Evolutionary conservation across 129 eudicot genomes (phyloP).

Genomic region (Deinandra increscens): DNA sequence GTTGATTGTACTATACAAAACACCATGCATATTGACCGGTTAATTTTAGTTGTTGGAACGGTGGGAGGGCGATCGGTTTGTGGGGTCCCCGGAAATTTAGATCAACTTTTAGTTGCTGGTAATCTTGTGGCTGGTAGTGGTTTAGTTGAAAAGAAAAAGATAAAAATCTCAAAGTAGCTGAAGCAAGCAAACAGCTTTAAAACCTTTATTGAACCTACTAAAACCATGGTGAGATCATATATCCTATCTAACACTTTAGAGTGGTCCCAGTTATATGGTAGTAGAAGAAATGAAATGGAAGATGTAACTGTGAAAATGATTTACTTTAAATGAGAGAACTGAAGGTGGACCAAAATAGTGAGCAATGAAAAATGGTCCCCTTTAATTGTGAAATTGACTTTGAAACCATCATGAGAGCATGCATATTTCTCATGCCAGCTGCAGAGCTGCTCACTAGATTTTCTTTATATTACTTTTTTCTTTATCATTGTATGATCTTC

Average conservation of each 20-base stretch:
- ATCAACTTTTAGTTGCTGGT: constrained; percentile 35
- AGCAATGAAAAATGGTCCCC: constrained; percentile 26
- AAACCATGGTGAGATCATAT: constrained; percentile 23
- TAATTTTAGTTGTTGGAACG: not conserved
- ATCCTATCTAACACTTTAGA: not conserved
- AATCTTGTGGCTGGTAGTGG: constrained; percentile 26
- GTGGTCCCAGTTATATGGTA: constrained; percentile 5
- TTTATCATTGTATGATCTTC: not conserved
- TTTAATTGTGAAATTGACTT: constrained; percentile 16
- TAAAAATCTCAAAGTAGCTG: constrained; percentile 28
- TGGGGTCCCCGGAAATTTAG: constrained; percentile 26
- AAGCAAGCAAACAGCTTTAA: constrained; percentile 33
- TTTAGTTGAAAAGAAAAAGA: constrained; percentile 40
- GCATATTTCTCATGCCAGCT: constrained; percentile 25
- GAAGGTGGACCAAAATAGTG: too few species aligned
- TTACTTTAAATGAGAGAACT: not conserved
- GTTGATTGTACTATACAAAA: constrained; percentile 9
- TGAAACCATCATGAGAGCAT: constrained; percentile 34
- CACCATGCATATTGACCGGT: constrained; percentile 12
- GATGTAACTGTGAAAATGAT: not conserved
- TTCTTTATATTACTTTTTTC: constrained; percentile 5
- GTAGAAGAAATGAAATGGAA: constrained; percentile 7
- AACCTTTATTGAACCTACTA: constrained; percentile 6
- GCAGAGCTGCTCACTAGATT: too few species aligned
- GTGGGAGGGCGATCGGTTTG: not conserved